Evolutionary conservation across 1,139 yeast species (phyloP).

Genomic region (Debaryomyces sp.): DNA sequence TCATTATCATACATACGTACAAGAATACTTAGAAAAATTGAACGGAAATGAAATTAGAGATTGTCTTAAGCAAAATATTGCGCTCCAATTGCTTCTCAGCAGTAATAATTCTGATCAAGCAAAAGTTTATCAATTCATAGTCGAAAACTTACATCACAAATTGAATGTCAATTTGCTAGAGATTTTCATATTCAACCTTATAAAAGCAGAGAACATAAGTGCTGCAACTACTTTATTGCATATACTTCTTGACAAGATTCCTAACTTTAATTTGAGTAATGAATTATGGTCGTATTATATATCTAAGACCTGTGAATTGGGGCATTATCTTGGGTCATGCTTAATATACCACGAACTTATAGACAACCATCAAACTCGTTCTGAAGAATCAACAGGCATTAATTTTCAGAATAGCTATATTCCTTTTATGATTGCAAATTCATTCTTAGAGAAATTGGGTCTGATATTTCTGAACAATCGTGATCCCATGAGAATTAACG

Average conservation of each 20-base stretch:
- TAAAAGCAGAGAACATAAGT: conserved; percentile 18
- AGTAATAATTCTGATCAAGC: not conserved
- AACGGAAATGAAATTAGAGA: not conserved
- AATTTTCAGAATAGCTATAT: conserved; percentile 15
- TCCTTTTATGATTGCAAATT: conserved; percentile 38
- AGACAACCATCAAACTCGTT: conserved; percentile 26
- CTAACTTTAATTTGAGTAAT: conserved; percentile 29
- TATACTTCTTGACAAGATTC: conserved; percentile 16
- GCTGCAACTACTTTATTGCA: conserved; percentile 31
- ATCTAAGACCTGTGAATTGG: conserved; percentile 26
- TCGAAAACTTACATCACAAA: conserved; percentile 6
- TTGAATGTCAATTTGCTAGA: conserved; percentile 15
- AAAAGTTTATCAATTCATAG: conserved; percentile 10
- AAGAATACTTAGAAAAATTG: conserved; percentile 2
- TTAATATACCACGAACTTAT: conserved; percentile 41
- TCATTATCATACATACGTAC: not conserved
- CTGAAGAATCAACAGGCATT: conserved; percentile 17
- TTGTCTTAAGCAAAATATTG: conserved; percentile 2
- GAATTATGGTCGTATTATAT: conserved; percentile 39
- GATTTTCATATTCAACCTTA: conserved; percentile 21
- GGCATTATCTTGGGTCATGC: conserved; percentile 36
- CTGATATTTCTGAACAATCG: conserved; percentile 30
- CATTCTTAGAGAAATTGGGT: conserved; percentile 27
- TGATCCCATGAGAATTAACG: conserved; percentile 30
- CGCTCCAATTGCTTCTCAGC: conserved; percentile 5